These are phyloP conservation scores for Fusarium sacchari DNA, from an alignment of 2,329 filamentous ascomycete species.

Conservation along the genomic window DNA sequence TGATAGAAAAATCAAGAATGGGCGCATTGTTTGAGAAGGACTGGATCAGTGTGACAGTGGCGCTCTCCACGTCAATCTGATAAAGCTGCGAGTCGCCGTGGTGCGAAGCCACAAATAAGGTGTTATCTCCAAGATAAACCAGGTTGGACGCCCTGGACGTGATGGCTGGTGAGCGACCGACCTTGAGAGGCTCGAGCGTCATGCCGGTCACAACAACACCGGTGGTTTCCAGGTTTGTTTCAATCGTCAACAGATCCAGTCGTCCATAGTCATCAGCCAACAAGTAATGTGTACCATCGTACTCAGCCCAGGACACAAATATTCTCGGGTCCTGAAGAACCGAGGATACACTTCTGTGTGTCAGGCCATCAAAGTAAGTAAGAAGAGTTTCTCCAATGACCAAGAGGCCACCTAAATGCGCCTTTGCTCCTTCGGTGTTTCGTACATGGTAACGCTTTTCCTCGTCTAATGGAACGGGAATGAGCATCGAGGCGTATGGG, in stretches of 20 bases:
- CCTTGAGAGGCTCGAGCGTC: conserved; percentile 64
- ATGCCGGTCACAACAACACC: conserved; percentile 76
- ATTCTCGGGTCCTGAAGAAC: conserved; percentile 79
- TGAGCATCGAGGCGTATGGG: conserved; percentile 67
- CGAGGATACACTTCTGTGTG: conserved; percentile 71
- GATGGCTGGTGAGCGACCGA: conserved; percentile 40
- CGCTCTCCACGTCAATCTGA: conserved; percentile 57
- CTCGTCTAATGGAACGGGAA: conserved; percentile 68
- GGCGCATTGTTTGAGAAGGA: conserved; percentile 82
- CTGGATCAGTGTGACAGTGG: conserved; percentile 73
- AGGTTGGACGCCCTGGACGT: conserved; percentile 82
- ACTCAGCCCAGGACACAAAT: conserved; percentile 90
- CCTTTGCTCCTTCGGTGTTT: conserved; percentile 61
- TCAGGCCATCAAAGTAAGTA: conserved; percentile 84
- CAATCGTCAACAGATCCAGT: conserved; percentile 84
- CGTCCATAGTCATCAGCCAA: conserved; percentile 91
- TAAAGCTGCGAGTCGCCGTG: conserved; percentile 92
- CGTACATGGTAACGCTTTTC: conserved; percentile 70
- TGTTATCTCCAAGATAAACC: conserved; percentile 77
- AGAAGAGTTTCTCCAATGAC: conserved; percentile 84
- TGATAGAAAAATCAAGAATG: conserved; percentile 91
- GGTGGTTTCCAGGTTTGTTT: conserved; percentile 71
- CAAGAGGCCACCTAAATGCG: conserved; percentile 75
- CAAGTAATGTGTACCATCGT: conserved; percentile 85
- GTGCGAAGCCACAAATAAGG: conserved; percentile 90